Evolutionary conservation across 345 rosid species (phyloP).

Genomic region (Leavenworthia alabamica): DNA sequence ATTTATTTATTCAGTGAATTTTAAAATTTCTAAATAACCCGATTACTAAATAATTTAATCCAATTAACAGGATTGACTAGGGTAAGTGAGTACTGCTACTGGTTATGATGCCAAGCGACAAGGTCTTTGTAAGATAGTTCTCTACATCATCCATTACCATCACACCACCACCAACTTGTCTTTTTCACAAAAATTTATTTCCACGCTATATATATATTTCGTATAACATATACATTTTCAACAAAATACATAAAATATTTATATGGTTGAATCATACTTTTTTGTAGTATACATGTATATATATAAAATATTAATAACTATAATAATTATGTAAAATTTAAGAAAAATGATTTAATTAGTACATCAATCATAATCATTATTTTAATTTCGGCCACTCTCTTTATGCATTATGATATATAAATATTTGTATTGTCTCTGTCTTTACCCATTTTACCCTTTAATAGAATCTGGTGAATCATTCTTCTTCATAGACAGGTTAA

Average conservation of each 20-base stretch:
- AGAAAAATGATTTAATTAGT: neutral
- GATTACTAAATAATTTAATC: too few species aligned
- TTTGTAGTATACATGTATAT: too few species aligned
- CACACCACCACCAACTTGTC: too few species aligned
- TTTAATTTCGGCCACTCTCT: neutral
- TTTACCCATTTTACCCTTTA: neutral
- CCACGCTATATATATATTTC: neutral
- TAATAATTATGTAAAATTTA: too few species aligned
- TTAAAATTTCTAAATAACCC: too few species aligned
- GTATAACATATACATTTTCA: neutral
- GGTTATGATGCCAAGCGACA: conserved; percentile 65
- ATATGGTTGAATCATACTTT: neutral
- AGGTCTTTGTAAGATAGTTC: conserved; percentile 56
- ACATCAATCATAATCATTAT: neutral
- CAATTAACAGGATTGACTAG: too few species aligned
- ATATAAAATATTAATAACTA: too few species aligned
- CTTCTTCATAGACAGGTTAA: conserved; percentile 19
- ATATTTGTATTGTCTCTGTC: neutral
- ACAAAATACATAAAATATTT: neutral
- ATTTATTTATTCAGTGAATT: too few species aligned
- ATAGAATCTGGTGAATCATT: conserved; percentile 17
- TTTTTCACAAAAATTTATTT: neutral
- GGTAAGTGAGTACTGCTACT: neutral
- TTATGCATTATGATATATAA: neutral
- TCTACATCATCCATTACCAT: too few species aligned